These are phyloP conservation scores for Rhodotorula sphaerocarpa DNA, from an alignment of 768 basidiomycete genomes.

Conservation along the genomic window DNA sequence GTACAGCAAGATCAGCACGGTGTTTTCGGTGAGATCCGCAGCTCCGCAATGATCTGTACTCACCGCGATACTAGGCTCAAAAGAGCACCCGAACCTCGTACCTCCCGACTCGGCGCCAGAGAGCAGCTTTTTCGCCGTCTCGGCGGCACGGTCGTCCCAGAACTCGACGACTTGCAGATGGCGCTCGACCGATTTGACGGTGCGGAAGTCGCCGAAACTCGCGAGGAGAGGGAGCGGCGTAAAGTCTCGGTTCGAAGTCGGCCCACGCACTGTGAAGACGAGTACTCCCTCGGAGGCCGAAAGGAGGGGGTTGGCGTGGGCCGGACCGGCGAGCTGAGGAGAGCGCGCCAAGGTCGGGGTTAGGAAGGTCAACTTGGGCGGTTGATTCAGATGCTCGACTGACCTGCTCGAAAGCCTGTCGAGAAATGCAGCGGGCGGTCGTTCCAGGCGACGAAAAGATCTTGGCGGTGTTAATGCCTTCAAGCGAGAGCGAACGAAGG, in stretches of 20 bases:
- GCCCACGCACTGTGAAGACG: slow-evolving; percentile 8
- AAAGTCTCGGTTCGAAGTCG: not conserved
- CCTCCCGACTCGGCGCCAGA: slow-evolving; percentile 52
- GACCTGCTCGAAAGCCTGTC: slow-evolving; percentile 10
- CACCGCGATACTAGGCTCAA: slow-evolving; percentile 40
- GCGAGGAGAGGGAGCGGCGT: slow-evolving; percentile 36
- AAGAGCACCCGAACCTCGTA: slow-evolving; percentile 50
- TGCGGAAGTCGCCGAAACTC: slow-evolving; percentile 43
- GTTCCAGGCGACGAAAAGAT: not conserved
- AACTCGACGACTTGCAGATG: slow-evolving; percentile 58
- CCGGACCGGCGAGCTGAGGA: slow-evolving; percentile 5
- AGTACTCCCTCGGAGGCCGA: slow-evolving; percentile 26
- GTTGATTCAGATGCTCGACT: too few species aligned
- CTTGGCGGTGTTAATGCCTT: not conserved
- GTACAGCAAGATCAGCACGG: not conserved
- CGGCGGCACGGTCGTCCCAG: slow-evolving; percentile 58
- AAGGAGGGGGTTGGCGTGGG: slow-evolving; percentile 5
- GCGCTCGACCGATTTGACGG: slow-evolving; percentile 33
- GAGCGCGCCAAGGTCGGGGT: not conserved
- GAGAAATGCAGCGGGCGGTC: slow-evolving; percentile 12
- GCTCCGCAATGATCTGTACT: too few species aligned
- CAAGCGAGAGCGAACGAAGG: not conserved
- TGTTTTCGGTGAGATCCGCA: not conserved
- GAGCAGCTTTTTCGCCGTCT: slow-evolving; percentile 51
- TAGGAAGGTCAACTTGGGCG: slow-evolving; percentile 6